Percentiles rank a stretch among this genome's conserved stretches.
These are phyloP conservation scores for Erythrophleum ivorense DNA, from an alignment of 331 rosid species.

Conservation along the genomic window DNA sequence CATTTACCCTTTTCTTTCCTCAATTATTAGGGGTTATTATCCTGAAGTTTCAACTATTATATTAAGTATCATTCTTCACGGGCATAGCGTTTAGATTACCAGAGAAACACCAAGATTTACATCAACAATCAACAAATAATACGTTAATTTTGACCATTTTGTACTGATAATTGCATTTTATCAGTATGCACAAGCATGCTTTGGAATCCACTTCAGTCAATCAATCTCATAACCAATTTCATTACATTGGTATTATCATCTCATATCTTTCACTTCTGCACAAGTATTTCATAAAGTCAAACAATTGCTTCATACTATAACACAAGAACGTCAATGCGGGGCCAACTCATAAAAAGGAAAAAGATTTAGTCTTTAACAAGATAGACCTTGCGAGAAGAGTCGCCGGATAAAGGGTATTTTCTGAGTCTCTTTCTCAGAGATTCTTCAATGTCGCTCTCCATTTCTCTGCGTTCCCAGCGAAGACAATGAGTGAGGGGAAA, in stretches of 20 bases:
- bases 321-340: not conserved
- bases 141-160: constrained; percentile 4
- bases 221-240: not conserved
- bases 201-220: not conserved
- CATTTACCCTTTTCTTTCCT: not conserved
- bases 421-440: constrained; percentile 57
- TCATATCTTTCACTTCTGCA: not conserved
- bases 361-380: not conserved
- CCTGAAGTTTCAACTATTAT: not conserved
- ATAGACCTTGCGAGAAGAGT: constrained; percentile 76
- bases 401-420: constrained; percentile 46
- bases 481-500: not conserved
- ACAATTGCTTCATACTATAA: not conserved
- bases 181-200: not conserved
- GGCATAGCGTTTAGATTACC: constrained; percentile 9
- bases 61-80: not conserved
- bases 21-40: not conserved
- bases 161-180: not conserved
- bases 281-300: not conserved
- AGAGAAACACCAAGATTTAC: constrained; percentile 14
- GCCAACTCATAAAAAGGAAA: not conserved
- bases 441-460: constrained; percentile 82
- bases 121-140: not conserved
- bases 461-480: constrained; percentile 25
- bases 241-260: not conserved